Base-by-base conservation (phyloP, 495 filamentous ascomycete genomes). In the Xylaria grammica region DNA sequence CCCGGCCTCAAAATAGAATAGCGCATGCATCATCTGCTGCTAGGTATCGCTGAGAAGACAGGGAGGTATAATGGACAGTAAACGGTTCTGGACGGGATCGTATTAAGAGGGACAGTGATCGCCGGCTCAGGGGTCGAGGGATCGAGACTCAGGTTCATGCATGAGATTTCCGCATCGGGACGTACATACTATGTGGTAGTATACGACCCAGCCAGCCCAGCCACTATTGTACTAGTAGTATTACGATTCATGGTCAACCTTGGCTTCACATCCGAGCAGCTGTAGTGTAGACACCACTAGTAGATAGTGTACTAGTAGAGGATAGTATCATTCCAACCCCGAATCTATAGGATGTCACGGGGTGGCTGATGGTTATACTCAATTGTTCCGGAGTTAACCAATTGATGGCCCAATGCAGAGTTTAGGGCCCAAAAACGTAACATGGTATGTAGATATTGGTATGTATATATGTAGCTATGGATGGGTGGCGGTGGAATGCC, bases 121-220 rank as follows among this genome's bases (percentile, higher is more conserved):
- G 62, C 63, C 63, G 30, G 55, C 65, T 67, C 70, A 72, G 68
- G 70, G 70, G 68, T 19, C 49, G 62, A 63, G n/a, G 30, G n/a
- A 34, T 52, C n/a, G 17, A 51, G 59, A 65, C 56, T 62, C 60
- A 56, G 49, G 62, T 62, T 72, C 52, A 69, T 73, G 70, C 68
- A 68, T 45, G 29, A 51, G 62, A 17, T 46, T 56, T 59, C 45
- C 45, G 44, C 15, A 27, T 60, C 29, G 59, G 58, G 56, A 48
- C n/a, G n/a, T n/a, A n/a, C n/a, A n/a, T n/a, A n/a, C n/a, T n/a
- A n/a, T n/a, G n/a, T n/a, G n/a, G n/a, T n/a, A n/a, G n/a, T n/a
- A n/a, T 4, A 26, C 51, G 34, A 42, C 24, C 45, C 38, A 6
- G 40, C 40, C n/a, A n/a, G 17, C 11, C 34, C 40, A 42, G 40